Base-by-base conservation (phyloP, 1,284 basidiomycete species). In the Irpex rosettiformis region DNA sequence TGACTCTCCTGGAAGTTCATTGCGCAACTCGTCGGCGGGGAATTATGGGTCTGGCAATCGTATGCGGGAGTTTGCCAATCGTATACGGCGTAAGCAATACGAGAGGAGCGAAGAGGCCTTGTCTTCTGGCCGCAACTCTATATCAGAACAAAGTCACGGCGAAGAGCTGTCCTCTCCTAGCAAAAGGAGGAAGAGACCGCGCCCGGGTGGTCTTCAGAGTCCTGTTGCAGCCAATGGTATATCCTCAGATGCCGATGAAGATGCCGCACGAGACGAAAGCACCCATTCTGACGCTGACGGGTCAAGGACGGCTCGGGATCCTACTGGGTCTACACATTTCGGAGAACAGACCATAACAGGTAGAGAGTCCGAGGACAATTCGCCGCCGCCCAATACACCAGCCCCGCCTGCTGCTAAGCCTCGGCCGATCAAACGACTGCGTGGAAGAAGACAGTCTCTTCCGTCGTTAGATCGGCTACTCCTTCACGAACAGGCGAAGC, bases 31-130 rank as follows among this genome's bases (percentile, higher is more conserved):
- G 29, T 74, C 72, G 42, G 67, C 66, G 13, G 65, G 66, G 43
- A 64, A 69, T 52, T 67, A 66, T 4, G 69, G 70, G 1, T 66
- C 75, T 8, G 78, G 72, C 57, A 78, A 76, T 55, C 75, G 73
- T 28, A 66, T 80, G 21, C 73, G 73, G 22, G 73, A 75, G 24
- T n/a, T 54, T 37, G 73, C 74, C 4, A 67, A 72, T 55, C 75
- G 76, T 60, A 72, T 75, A 29, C 71, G 72, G 21, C 69, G 72
- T 40, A 72, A 65, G 42, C 68, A 64, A 21, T 62, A 69, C 27
- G 47, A 58, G 7, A 73, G 73, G 52, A 81, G 79, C 52, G 82
- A 81, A 59, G 82, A 80, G 18, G 77, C 71, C 0, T 70, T 77
- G 6, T 79, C 78, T 1, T 82, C 80, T 3, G 71, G 72, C 1